Base-by-base conservation (phyloP, 345 rosid species). In the Gossypium australe region DNA sequence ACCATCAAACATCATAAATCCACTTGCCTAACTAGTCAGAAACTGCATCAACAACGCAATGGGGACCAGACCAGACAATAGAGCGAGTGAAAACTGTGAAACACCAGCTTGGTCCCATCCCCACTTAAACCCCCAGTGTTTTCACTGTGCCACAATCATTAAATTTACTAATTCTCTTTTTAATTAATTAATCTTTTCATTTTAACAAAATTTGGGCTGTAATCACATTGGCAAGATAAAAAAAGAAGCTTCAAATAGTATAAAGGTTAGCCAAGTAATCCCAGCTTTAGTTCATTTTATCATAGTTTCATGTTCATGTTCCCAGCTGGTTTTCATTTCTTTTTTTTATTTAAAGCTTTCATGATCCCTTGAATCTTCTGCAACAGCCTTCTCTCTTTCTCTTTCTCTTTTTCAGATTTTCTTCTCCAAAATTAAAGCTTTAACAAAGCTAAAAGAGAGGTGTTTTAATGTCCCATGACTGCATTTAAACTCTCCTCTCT, bases 401-500 rank as follows among this genome's bases (percentile, higher is more conserved):
- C 41, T 34, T 34, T 34, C 41, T 34, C 41, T 34, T 34, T 34
- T 34, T 34, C 41, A 34, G 41, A 34, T 34, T 34, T 68, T 60
- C 55, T 66, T 59, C 51, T 76, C 55, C 11, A 74, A 64, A 63
- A 78, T 71, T 70, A 68, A 22, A 25, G 52, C 56, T 56, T 78
- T 66, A 53, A 62, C 74, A 77, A 79, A 71, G 78, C 78, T 78
- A 75, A 80, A 78, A 78, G 72, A 77, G 78, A 73, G 62, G 75
- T 61, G 76, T 70, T 84, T 75, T 13, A 59, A 62, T 82, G 55
- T 80, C 64, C 77, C 81, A 66, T 79, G 81, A 81, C 85, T 75
- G 41, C 67, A 85, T 84, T 83, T 79, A 81, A 62, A 11, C 60
- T 16, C n/a, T 8, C 18, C 44, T 29, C 25, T 29, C 20, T 66